Evolutionary conservation across 2,329 filamentous ascomycete species (phyloP).

Genomic region (Grosmannia huntii): DNA sequence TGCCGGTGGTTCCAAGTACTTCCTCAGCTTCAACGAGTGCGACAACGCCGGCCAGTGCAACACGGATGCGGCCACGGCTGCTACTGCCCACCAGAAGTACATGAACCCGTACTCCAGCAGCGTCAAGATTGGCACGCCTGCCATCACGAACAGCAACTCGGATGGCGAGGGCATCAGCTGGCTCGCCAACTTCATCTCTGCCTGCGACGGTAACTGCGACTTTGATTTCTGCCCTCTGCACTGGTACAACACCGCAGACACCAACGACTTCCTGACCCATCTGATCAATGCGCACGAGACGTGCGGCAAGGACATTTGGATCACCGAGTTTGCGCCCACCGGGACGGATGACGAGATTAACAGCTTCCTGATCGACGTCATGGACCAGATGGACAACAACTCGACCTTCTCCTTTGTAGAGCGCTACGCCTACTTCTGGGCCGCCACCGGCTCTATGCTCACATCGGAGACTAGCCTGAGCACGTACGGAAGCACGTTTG

Average conservation of each 20-base stretch:
- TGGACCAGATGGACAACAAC: slow-evolving; percentile 33
- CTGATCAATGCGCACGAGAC: slow-evolving; percentile 30
- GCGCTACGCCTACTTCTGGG: slow-evolving; percentile 47
- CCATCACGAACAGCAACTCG: slow-evolving; percentile 46
- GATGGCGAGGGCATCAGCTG: slow-evolving; percentile 40
- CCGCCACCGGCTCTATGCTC: slow-evolving; percentile 29
- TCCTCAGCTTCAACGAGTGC: slow-evolving; percentile 63
- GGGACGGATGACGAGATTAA: slow-evolving; percentile 29
- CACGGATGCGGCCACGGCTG: slow-evolving; percentile 38
- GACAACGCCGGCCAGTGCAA: slow-evolving; percentile 49
- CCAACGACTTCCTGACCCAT: slow-evolving; percentile 40
- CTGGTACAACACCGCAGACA: slow-evolving; percentile 45
- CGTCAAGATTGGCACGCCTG: slow-evolving; percentile 43
- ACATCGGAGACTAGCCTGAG: slow-evolving; percentile 25
- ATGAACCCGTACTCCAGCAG: slow-evolving; percentile 42
- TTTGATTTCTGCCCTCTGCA: slow-evolving; percentile 50
- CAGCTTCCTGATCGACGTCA: slow-evolving; percentile 36
- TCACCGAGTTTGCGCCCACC: slow-evolving; percentile 51
- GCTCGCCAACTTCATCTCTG: slow-evolving; percentile 36
- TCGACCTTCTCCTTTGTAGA: slow-evolving; percentile 34
- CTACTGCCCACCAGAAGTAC: slow-evolving; percentile 36
- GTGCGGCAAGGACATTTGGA: slow-evolving; percentile 43
- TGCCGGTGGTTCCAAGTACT: slow-evolving; percentile 35
- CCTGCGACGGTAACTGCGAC: slow-evolving; percentile 37
- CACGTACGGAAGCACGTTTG: slow-evolving; percentile 36